These are phyloP conservation scores for Rhizophagus clarus DNA, from an alignment of 192 early-diverging fungal species.

Conservation along the genomic window DNA sequence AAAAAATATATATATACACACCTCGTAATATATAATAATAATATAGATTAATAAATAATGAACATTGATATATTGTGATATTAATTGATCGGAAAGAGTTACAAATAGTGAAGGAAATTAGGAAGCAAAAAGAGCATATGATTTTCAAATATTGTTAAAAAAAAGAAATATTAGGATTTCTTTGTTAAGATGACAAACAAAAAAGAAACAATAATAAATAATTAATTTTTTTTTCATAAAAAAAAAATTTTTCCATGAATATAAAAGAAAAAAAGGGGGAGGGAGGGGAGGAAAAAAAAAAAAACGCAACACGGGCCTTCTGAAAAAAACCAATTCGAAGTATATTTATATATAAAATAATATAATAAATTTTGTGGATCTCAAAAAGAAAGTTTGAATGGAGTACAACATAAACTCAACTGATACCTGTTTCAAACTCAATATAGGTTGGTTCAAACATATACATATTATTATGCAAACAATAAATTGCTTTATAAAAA, in stretches of 20 bases:
- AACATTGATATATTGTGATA: not conserved
- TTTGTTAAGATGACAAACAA: not conserved
- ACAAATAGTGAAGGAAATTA: not conserved
- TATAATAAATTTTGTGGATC: conserved; percentile 10
- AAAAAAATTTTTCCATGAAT: not conserved
- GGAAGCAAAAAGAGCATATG: not conserved
- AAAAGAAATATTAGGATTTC: not conserved
- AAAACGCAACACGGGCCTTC: not conserved
- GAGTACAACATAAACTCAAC: not conserved
- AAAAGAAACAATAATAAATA: conserved; percentile 15
- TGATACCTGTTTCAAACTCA: not conserved
- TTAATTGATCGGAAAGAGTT: not conserved
- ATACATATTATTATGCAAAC: not conserved
- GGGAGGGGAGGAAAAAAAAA: conserved; percentile 1
- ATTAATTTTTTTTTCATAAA: not conserved
- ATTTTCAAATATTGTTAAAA: not conserved
- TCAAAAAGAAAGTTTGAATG: conserved; percentile 4
- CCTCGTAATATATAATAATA: not conserved
- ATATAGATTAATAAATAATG: not conserved
- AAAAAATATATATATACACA: no score
- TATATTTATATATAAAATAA: conserved; percentile 12
- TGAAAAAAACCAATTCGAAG: not conserved
- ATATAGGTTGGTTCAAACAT: not conserved
- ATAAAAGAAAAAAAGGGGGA: not conserved
- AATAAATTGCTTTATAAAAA: not conserved